These are phyloP conservation scores for Wickerhamomyces queroliae DNA, from an alignment of 805 yeast species.

Conservation along the genomic window DNA sequence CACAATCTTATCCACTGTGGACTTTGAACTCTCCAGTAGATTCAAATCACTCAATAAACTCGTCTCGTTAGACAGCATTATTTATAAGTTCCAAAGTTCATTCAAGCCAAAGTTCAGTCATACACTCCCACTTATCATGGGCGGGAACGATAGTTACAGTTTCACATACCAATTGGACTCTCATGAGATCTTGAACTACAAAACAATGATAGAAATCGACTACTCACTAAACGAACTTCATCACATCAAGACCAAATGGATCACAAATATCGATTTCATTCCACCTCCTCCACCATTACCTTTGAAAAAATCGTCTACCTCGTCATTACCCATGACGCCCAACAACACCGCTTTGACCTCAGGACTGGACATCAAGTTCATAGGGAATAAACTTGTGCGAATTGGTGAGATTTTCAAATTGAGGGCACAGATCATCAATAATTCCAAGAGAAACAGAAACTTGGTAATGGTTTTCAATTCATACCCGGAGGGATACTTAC, in stretches of 20 bases:
- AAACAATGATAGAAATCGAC: slow-evolving; percentile 7
- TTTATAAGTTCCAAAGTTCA: slow-evolving; percentile 18
- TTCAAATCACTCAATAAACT: slow-evolving; percentile 19
- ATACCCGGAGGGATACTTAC: slow-evolving; percentile 11
- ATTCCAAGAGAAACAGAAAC: slow-evolving; percentile 42
- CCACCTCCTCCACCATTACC: slow-evolving; percentile 1
- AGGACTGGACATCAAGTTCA: slow-evolving; percentile 46
- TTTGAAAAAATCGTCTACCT: slow-evolving; percentile 3
- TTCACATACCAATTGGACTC: slow-evolving; percentile 22
- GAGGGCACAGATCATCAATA: slow-evolving; percentile 63
- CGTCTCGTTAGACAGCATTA: slow-evolving; percentile 8
- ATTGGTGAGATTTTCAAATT: slow-evolving; percentile 58
- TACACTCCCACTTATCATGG: slow-evolving; percentile 21
- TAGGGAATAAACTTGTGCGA: slow-evolving; percentile 55
- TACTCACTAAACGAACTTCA: slow-evolving; percentile 13
- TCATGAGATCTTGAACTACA: slow-evolving; percentile 3
- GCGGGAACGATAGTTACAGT: slow-evolving; percentile 20
- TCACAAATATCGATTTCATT: slow-evolving; percentile 14
- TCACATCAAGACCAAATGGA: slow-evolving; percentile 14
- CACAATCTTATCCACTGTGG: slow-evolving; percentile 40
- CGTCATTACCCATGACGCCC: slow-evolving; percentile 2
- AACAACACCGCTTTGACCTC: slow-evolving; percentile 5
- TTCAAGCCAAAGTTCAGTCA: slow-evolving; percentile 11
- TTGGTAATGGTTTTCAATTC: slow-evolving; percentile 38
- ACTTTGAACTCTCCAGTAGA: slow-evolving; percentile 40